Base-by-base conservation (phyloP, 2,329 filamentous ascomycete species). In the Westerdykella sp. region DNA sequence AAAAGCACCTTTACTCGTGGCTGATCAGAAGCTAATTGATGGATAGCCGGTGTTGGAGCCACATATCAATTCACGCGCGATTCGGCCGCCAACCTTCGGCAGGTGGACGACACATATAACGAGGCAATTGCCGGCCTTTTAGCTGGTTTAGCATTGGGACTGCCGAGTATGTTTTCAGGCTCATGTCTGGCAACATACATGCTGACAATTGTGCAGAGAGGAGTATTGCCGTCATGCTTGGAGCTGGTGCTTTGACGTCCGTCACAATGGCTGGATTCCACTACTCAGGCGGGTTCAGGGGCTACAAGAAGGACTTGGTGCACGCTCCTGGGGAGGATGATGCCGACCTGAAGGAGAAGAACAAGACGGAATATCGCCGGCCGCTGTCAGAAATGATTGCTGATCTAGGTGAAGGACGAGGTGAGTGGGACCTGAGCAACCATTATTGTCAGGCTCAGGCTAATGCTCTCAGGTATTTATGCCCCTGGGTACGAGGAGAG, bases 361-460 rank as follows among this genome's bases (percentile, higher is more conserved):
- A 90, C 64, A 79, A 87, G 65, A 83, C 78, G 72, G 83, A 83
- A 62, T 84, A 84, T 67, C 79, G 87, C 65, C 73, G 83, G 63
- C 84, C 87, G 21, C 74, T 81, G 40, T 84, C 87, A 65, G 84
- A 95, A 73, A 95, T 87, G 2, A 73, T 95, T 52, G 78, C 80
- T 18, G 79, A 91, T 60, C 63, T 95, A 58, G 90, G 89, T 41
- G 90, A 96, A 74, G 88, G 88, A 54, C 80, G 89, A 79, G 87
- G 87, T 91, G 77, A 60, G 69, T 50, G 39, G 18, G 9, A 5
- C 14, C 28, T 32, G 13, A 7, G 30, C 25, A 12, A 28, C 18
- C 23, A 30, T 34, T 57, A 23, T 18, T 15, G 9, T 45, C 10
- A 14, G 13, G 3, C 6, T n/a, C 25, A 13, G n/a, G 34, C 53